These are phyloP conservation scores for sunflower (Helianthus annuus) DNA, from an alignment of 129 eudicot species.

Conservation along the genomic window HanXRQr2.0-SUNRISE NC_035436.2:60867035-60867534, in stretches of 20 bases:
- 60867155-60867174: constrained; percentile 6
- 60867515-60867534: neutral
- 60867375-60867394: constrained; percentile 54
- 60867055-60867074: too few species aligned
- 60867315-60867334: neutral
- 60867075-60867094: neutral
- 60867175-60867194: neutral
- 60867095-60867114: neutral
- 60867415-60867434: constrained; percentile 49
- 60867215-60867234: neutral
- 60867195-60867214: neutral
- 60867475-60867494: neutral
- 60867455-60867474: neutral
- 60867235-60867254: neutral
- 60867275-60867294: neutral
- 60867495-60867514: neutral
- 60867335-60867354: neutral
- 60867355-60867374: neutral
- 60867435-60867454: constrained; percentile 69
- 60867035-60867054: too few species aligned
- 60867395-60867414: constrained; percentile 80
- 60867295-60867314: neutral
- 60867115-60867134: neutral
- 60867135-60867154: neutral
- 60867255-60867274: neutral